Evolutionary conservation across 2,329 filamentous ascomycete genomes (phyloP).

Genomic region (Thielaviopsis ethacetica): DNA sequence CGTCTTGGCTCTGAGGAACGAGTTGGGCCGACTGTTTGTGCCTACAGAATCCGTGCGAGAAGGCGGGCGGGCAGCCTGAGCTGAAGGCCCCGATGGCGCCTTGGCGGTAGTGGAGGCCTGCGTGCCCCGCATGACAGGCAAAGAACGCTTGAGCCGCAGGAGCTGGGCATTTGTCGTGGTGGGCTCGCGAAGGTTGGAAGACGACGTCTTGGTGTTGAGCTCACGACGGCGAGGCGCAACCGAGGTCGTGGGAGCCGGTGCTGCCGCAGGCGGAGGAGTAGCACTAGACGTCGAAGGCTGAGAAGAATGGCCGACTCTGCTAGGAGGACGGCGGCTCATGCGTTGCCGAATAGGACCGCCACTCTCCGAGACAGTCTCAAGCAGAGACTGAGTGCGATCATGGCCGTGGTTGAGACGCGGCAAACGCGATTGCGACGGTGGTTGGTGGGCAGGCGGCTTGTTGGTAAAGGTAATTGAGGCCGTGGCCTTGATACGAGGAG

Average conservation of each 20-base stretch:
- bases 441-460: conserved; percentile 35
- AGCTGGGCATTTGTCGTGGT: conserved; percentile 52
- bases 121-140: conserved; percentile 38
- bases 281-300: conserved; percentile 53
- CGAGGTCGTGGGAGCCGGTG: conserved; percentile 32
- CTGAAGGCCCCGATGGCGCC: conserved; percentile 28
- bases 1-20: conserved; percentile 47
- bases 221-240: conserved; percentile 46
- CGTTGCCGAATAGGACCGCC: conserved; percentile 50
- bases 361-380: conserved; percentile 89
- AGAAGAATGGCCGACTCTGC: conserved; percentile 50
- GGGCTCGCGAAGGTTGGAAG: conserved; percentile 34
- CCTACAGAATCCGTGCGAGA: conserved; percentile 17
- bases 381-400: conserved; percentile 54
- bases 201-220: conserved; percentile 37
- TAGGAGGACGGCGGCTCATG: conserved; percentile 44
- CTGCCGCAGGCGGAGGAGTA: conserved; percentile 38
- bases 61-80: conserved; percentile 33
- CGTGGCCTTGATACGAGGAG: conserved; percentile 54
- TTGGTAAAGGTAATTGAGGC: conserved; percentile 86
- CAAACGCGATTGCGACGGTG: conserved; percentile 43
- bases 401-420: conserved; percentile 50
- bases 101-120: conserved; percentile 30
- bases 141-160: conserved; percentile 47
- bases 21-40: conserved; percentile 3